These are phyloP conservation scores for Oryza longistaminata DNA, from an alignment of 176 grass and related monocot genomes.

Conservation along the genomic window DNA sequence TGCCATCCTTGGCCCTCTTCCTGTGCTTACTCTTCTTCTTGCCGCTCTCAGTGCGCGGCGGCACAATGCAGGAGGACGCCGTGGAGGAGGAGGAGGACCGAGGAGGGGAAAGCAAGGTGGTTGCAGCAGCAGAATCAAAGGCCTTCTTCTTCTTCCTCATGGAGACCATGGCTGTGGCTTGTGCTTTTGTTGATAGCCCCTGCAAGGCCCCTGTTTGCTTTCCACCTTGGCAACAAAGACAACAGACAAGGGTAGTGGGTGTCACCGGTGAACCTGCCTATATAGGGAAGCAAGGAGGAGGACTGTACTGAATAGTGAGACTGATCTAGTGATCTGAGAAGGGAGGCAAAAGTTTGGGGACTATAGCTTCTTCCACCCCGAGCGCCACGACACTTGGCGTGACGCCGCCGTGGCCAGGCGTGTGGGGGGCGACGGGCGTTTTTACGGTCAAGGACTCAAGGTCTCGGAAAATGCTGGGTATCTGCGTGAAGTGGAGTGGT, in stretches of 20 bases:
- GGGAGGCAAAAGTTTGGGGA: not conserved
- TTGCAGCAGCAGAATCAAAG: not conserved
- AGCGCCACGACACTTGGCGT: constrained; percentile 21
- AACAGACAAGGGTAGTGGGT: not conserved
- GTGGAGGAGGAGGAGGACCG: constrained; percentile 24
- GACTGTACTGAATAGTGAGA: not conserved
- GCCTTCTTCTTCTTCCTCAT: constrained; percentile 20
- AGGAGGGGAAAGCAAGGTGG: constrained; percentile 25
- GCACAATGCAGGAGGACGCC: constrained; percentile 32
- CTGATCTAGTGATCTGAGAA: not conserved
- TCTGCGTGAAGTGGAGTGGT: not conserved
- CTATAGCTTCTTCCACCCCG: no score
- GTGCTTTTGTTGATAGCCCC: not conserved
- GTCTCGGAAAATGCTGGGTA: not conserved
- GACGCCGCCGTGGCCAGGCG: not conserved
- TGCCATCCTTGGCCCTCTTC: constrained; percentile 26
- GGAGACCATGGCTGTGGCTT: constrained; percentile 29
- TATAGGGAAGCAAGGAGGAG: not conserved
- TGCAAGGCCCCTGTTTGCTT: not conserved
- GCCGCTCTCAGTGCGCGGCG: constrained; percentile 2
- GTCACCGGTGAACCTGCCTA: not conserved
- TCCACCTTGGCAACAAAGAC: not conserved
- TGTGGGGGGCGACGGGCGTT: not conserved
- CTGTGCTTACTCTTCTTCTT: constrained; percentile 23
- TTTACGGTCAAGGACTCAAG: not conserved